Conservation (phyloP, 1,284 basidiomycete genomes). For the Sphagnurus paluster region DNA sequence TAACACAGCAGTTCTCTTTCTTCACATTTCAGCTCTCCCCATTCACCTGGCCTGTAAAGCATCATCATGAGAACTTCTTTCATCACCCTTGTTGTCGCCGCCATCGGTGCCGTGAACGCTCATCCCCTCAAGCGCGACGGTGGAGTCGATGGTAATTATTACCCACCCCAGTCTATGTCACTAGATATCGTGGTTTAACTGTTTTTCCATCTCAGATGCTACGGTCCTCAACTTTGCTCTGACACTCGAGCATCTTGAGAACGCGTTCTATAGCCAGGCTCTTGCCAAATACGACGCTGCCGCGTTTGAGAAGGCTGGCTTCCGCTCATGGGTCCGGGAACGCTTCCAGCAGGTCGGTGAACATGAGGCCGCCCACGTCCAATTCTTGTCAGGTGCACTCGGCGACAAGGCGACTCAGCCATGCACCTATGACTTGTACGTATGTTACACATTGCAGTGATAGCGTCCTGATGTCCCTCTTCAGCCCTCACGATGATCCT, state of each 20-base stretch:
- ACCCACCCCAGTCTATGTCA: neutral
- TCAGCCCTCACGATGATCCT: conserved; percentile 52
- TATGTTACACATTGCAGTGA: conserved; percentile 12
- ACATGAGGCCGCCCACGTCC: conserved; percentile 57
- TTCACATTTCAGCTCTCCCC: too few species aligned
- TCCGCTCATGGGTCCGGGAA: conserved; percentile 43
- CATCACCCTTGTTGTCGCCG: conserved; percentile 9
- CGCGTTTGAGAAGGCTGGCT: conserved; percentile 57
- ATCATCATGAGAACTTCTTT: conserved; percentile 18
- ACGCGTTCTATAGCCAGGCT: conserved; percentile 54
- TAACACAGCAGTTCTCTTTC: too few species aligned
- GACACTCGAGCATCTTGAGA: conserved; percentile 73
- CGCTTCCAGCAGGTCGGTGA: conserved; percentile 51
- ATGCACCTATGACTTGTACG: conserved; percentile 63
- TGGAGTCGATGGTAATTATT: conserved; percentile 14
- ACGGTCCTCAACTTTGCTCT: conserved; percentile 56
- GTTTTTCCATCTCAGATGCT: neutral
- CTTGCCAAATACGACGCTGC: conserved; percentile 42
- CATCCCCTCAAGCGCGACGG: conserved; percentile 14
- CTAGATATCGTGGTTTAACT: neutral
- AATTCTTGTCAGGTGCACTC: conserved; percentile 43
- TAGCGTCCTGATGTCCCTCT: too few species aligned
- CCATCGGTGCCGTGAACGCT: conserved; percentile 8
- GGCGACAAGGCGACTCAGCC: conserved; percentile 51
- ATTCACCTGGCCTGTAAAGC: too few species aligned